Base-by-base conservation (phyloP, 192 early-diverging fungal species). In the Glomus cerebriforme region DNA sequence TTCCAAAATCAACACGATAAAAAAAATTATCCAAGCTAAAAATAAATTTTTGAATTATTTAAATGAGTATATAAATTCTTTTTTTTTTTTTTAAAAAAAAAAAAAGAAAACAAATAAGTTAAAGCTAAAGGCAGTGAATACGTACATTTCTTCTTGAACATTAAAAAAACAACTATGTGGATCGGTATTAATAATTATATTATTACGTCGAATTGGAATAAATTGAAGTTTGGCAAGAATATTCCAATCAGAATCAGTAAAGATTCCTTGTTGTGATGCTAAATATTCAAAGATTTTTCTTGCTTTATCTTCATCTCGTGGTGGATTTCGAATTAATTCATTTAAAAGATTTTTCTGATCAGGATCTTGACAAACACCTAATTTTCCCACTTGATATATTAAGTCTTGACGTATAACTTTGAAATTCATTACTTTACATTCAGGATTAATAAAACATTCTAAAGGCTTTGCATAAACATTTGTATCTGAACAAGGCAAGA, bases 1-100 rank as follows among this genome's bases (percentile, higher is more conserved):
- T 58, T 1, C 94, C 94, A 84, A 95, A 96, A 79, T 95, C 92
- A 43, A 92, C 83, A 27, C 85, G 88, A 0, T 81, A 92, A 86
- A 7, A n/a, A n/a, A 92, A 84, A 17, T 87, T 86, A 24, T 80
- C 83, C 66, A 88, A 87, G 35, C 81, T 86, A 10, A n/a, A n/a
- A n/a, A n/a, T n/a, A n/a, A n/a, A n/a, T n/a, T n/a, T n/a, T n/a
- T n/a, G 87, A 47, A 8, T 19, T 19, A 31, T 1, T n/a, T n/a
- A n/a, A n/a, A n/a, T n/a, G n/a, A n/a, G n/a, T n/a, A n/a, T n/a
- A n/a, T n/a, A n/a, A n/a, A n/a, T n/a, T n/a, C n/a, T 43, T 26
- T 26, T 31, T 43, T 45, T 72, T n/a, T n/a, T n/a, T n/a, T n/a
- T n/a, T n/a, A n/a, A n/a, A n/a, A n/a, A n/a, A n/a, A n/a, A n/a